Evolutionary conservation across 257 asterid genomes (phyloP), one percentile per base, ranked within the genome.

Genomic region (Gentiana straminea): DNA sequence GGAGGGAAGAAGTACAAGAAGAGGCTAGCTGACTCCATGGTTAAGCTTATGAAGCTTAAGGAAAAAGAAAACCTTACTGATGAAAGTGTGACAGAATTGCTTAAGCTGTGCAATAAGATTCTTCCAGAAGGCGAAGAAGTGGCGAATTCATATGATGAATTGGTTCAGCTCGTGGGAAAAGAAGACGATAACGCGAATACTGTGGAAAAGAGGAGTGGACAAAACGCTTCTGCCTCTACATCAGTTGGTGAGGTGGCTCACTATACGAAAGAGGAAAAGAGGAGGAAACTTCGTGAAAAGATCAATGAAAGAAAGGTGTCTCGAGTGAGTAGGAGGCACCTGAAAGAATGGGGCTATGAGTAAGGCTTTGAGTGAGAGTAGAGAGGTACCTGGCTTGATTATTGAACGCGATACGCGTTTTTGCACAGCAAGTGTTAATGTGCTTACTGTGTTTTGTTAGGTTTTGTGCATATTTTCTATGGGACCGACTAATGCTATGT

Each of bases 221-320:
- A 47, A 38, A 55, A 49, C 43, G 39, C 45, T 35, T 13, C 10
- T 54, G 60, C 60, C 8, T 55, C 60, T 55, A 39, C 60, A n/a
- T 55, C 60, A 13, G 38, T 49, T 39, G 60, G 60, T 36, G 15
- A 11, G 10, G 35, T 32, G 0, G 60, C 35, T 9, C 32, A 3
- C 43, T 55, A 47, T 39, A 32, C 49, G 3, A 55, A 9, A 39
- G 60, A 55, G 32, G 45, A 39, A 39, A 39, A 39, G 8, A 39
- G 45, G 8, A 39, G 45, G 8, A 39, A 39, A 8, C 45, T 39
- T 8, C 7, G 8, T 4, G 45, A 39, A 39, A 39, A 39, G 8
- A 1, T 39, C 45, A 39, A 39, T 4, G 45, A 39, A 39, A 39
- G 45, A 8, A 39, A 39, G 45, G 45, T 5, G 7, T 39, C 45